Conservation (phyloP, 345 rosid genomes). For the Ceriops tagal region DNA sequence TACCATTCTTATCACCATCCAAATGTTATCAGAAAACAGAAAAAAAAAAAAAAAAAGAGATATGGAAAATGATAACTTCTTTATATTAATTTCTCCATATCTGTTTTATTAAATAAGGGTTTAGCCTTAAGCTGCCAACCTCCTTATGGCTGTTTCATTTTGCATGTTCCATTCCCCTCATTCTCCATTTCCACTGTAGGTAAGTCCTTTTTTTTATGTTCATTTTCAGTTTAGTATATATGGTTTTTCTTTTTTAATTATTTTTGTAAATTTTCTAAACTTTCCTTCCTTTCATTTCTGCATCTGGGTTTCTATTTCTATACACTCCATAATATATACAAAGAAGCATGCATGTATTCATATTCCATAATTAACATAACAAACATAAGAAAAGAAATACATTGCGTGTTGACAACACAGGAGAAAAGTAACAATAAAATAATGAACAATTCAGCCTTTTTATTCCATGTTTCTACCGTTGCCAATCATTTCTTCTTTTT, state of each 20-base stretch:
- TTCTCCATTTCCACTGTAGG: conserved; percentile 6
- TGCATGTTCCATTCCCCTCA: no score
- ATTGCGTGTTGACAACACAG: background rate
- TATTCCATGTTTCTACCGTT: background rate
- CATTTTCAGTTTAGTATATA: background rate
- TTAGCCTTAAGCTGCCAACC: no score
- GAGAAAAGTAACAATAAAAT: background rate
- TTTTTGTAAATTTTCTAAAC: conserved; percentile 8
- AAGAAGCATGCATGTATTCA: no score
- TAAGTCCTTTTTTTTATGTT: background rate
- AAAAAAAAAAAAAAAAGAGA: background rate
- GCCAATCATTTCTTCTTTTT: conserved; percentile 14
- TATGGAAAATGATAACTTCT: no score
- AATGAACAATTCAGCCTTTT: conserved; percentile 1
- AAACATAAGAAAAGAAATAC: no score
- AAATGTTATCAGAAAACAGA: background rate
- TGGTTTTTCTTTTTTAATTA: background rate
- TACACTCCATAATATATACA: background rate
- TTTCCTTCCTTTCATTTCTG: conserved; percentile 5
- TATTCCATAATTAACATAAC: no score
- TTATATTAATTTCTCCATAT: conserved; percentile 17
- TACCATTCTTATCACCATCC: conserved; percentile 5
- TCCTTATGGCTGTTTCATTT: no score
- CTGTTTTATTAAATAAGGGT: background rate
- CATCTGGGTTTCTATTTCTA: conserved; percentile 5